phyloP scores from a whole-genome alignment of 768 basidiomycete species.

The Kwoniella dendrophila region DNA sequence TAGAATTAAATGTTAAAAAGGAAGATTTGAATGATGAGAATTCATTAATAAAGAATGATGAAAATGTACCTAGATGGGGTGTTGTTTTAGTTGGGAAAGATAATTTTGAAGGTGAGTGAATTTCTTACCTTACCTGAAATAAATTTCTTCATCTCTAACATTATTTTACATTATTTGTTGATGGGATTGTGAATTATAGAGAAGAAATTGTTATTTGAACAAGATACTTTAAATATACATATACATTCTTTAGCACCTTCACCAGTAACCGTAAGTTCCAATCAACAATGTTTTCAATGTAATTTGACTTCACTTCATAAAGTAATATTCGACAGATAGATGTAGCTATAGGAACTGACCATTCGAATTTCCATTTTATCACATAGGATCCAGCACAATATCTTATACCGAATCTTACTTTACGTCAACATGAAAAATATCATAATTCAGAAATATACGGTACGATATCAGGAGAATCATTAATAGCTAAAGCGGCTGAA shows the following conservation, averaged over 20 bases:
- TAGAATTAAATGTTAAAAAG: neutral
- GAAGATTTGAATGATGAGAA: neutral
- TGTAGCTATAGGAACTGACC: too few relatives aligned
- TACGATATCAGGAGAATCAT: slow-evolving; percentile 40
- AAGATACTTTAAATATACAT: slow-evolving; percentile 35
- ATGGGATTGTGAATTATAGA: slow-evolving; percentile 7
- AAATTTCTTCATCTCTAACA: too few relatives aligned
- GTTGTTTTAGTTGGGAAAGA: slow-evolving; percentile 40
- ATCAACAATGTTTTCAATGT: neutral
- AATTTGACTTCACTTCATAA: too few relatives aligned
- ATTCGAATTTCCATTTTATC: too few relatives aligned
- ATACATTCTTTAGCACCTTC: slow-evolving; percentile 43
- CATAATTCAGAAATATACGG: slow-evolving; percentile 36
- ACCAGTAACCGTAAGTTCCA: slow-evolving; percentile 34
- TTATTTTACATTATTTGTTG: neutral
- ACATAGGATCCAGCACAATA: slow-evolving; percentile 51
- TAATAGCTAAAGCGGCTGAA: slow-evolving; percentile 13
- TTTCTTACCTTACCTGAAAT: too few relatives aligned
- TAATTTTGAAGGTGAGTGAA: slow-evolving; percentile 38
- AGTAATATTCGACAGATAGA: too few relatives aligned
- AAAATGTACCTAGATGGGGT: slow-evolving; percentile 29
- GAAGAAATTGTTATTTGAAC: slow-evolving; percentile 39
- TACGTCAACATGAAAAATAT: slow-evolving; percentile 35
- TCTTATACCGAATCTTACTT: slow-evolving; percentile 30
- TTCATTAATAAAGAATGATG: neutral